Evolutionary conservation across 345 rosid genomes (phyloP), one percentile per base, ranked within the genome.

Genomic region (Corchorus capsularis): DNA sequence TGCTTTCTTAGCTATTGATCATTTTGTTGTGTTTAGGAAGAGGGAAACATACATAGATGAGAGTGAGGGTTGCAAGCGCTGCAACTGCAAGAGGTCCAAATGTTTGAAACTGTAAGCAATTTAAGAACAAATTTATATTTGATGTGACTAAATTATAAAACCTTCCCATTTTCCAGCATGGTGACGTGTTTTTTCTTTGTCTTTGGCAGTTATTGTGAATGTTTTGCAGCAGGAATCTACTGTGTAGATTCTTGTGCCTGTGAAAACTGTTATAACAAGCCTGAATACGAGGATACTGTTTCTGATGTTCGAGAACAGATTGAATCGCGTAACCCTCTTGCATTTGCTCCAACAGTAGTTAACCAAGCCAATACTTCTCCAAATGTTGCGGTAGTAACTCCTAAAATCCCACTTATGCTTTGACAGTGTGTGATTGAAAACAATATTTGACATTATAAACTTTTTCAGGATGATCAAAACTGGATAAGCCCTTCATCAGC

Each of bases 101-200:
- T 88, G 90, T 82, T 65, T 85, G 81, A 83, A 88, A 82, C 85
- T 89, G 89, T 86, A 85, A 85, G 10, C 16, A 41, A 16, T 50
- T 63, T 71, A 9, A 47, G 14, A 12, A 6, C 16, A 15, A 56
- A 54, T 17, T 27, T 70, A 13, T 61, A 63, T 27, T 19, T 20
- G n/a, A 22, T 46, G 27, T 52, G 19, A 50, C 59, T 11, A 20
- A 3, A 32, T n/a, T n/a, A n/a, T 6, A 63, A 16, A 16, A 63
- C 15, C 15, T 61, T 20, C 39, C 32, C 34, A 34, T 62, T 35
- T 35, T 63, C n/a, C 6, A 3, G 12, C 22, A 64, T 64, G 50
- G 47, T 5, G 17, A 75, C 19, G 46, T 60, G 68, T 75, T 6
- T 17, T 41, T 43, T 27, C 43, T 74, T 63, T 67, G 75, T 75